Base-by-base conservation (phyloP, 371 early-diverging fungal species). In the Mucor irregularis region DNA sequence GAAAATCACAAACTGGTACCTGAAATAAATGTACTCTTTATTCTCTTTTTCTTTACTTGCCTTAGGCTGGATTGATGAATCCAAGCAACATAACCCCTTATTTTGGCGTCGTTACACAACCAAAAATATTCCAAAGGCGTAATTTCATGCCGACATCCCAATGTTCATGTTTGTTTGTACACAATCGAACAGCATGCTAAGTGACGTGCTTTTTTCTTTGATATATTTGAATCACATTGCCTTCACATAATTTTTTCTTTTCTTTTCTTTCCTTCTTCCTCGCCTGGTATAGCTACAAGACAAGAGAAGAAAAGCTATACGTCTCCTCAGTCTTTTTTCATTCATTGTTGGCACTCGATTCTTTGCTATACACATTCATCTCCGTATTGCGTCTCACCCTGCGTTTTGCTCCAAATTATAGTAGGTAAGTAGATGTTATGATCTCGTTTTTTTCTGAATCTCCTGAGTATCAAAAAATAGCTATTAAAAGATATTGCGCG, bases 311-410 rank as follows among this genome's bases (percentile, higher is more conserved):
- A 38, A 25, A 26, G 17, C 35, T 35, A 17, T 49, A 14, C 33
- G 11, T 49, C 25, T 37, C 39, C 21, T 21, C 39, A 39, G n/a
- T n/a, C n/a, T n/a, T 39, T 39, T 35, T 21, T 39, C 4, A 39
- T 39, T 39, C 39, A 19, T 39, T 39, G 35, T 35, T 35, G 35
- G 13, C 35, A 35, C 13, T 21, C 39, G 21, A 39, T 39, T 39
- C 21, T 39, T 39, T 39, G 17, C 35, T 34, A 14, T 34, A 4
- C 35, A 14, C 35, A 42, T 21, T n/a, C n/a, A n/a, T n/a, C n/a
- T 25, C 42, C 42, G 42, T 42, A 42, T 42, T 42, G 42, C 42
- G 42, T 42, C 42, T 42, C 19, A 24, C 42, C 42, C 42, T 42
- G 42, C 42, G 21, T 42, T 26, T n/a, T n/a, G n/a, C n/a, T n/a